Conservation (phyloP, 192 early-diverging fungal genomes). For the Coemansia sp. region DNA sequence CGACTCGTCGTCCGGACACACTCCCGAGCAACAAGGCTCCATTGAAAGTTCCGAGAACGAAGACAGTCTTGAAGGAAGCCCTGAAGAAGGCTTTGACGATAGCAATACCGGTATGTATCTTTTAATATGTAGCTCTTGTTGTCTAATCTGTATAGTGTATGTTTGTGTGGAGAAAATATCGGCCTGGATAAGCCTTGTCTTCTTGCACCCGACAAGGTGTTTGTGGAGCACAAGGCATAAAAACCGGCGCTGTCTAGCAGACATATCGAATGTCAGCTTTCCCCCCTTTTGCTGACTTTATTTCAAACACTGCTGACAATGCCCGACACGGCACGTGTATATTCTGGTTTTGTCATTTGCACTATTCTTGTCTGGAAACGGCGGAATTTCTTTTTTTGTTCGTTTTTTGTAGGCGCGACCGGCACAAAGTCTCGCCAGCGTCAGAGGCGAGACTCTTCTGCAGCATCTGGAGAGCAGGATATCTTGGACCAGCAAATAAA, state of each 20-base stretch:
- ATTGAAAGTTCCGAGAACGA: conserved; percentile 18
- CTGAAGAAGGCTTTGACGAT: conserved; percentile 1
- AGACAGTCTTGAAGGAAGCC: neutral
- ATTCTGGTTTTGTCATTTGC: neutral
- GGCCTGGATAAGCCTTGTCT: neutral
- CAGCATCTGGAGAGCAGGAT: conserved; percentile 3
- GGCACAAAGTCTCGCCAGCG: conserved; percentile 18
- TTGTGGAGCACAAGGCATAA: neutral
- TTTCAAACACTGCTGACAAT: neutral
- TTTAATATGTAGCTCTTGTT: neutral
- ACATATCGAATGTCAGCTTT: neutral
- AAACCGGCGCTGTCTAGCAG: neutral
- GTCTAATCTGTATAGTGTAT: neutral
- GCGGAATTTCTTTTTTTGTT: conserved; percentile 1
- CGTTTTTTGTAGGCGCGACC: conserved; percentile 8
- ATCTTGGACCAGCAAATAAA: conserved; percentile 1
- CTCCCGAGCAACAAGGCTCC: conserved; percentile 2
- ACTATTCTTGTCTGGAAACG: neutral
- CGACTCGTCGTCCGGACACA: conserved; percentile 6
- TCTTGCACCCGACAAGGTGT: neutral
- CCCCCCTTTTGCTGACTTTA: neutral
- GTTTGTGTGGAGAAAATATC: no score
- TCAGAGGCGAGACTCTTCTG: conserved; percentile 14
- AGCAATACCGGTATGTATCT: conserved; percentile 4
- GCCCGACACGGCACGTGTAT: neutral